Evolutionary conservation across 768 basidiomycete genomes (phyloP), one percentile per base, ranked within the genome.

Genomic region (Pisolithus marmoratus): DNA sequence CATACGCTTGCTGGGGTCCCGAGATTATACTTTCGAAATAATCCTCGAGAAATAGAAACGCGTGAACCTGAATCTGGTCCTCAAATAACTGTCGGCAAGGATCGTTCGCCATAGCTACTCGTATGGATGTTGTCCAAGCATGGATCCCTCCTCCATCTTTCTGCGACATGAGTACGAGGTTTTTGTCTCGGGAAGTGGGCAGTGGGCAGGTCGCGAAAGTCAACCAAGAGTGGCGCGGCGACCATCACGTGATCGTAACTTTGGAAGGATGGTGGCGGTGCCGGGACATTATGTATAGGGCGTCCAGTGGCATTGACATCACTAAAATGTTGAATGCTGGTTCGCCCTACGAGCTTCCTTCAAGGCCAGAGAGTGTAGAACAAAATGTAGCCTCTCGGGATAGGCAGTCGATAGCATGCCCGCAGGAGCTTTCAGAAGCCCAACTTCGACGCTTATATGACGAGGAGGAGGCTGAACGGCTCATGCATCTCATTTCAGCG

Each of bases 21-120:
- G 77, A 74, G 31, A 87, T 70, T 52, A 91, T 88, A 50, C 69
- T 81, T 59, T 85, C 83, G 41, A 90, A 70, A 62, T 90, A 91
- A 60, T 84, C 82, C 55, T 90, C 83, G 40, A 92, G 78, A 65
- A 90, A 91, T 56, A 82, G 74, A 66, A 90, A 87, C 3, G 87
- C 90, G 54, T 88, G 82, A 3, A 74, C 78, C 46, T 87, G 84
- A 36, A 90, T 78, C 60, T 90, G 84, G 47, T 85, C 82, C 49
- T 85, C 79, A 58, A 92, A 82, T 46, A 79, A 70, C 57, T 84
- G 76, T 14, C 85, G 80, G 22, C 83, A 86, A 49, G 84, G 79
- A 63, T 91, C 90, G 46, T 75, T 82, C 7, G 76, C 78, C 82
- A 91, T 88, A 31, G 79, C 77, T 15, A 80, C 68, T 42, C 85